Conservation (phyloP, 2,329 filamentous ascomycete species). For the Cladophialophora chaetospira region DNA sequence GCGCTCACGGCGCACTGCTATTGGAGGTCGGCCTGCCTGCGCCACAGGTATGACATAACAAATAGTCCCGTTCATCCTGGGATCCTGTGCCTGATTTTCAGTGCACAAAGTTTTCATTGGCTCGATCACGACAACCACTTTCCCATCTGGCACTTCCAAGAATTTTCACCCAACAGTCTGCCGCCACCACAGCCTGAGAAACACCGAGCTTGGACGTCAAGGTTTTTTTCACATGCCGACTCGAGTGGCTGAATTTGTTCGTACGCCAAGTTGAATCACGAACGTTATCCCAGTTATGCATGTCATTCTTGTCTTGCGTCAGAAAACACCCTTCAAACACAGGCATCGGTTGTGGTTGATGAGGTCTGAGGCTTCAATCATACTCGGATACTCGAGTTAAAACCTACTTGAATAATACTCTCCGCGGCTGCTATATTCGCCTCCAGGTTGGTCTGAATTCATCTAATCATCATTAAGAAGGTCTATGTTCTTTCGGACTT, state of each 20-base stretch:
- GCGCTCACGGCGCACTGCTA: background rate
- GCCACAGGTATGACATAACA: conserved; percentile 4
- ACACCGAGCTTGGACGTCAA: too few relatives aligned
- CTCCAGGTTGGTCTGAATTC: conserved; percentile 6
- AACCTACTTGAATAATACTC: too few relatives aligned
- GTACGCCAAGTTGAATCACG: too few relatives aligned
- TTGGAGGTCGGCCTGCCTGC: background rate
- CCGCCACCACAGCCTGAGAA: background rate
- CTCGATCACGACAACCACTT: background rate
- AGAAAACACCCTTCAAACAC: too few relatives aligned
- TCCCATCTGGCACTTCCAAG: background rate
- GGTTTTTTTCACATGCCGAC: too few relatives aligned
- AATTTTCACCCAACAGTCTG: background rate
- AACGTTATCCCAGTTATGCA: too few relatives aligned
- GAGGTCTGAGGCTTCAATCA: too few relatives aligned
- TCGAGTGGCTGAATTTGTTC: too few relatives aligned
- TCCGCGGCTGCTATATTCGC: too few relatives aligned
- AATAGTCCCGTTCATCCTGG: background rate
- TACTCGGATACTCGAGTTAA: too few relatives aligned
- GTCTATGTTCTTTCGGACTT: conserved; percentile 20
- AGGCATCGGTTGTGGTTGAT: too few relatives aligned
- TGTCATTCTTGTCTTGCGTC: too few relatives aligned
- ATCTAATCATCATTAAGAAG: conserved; percentile 24
- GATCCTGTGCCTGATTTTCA: background rate
- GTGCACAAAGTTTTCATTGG: background rate